Percentiles rank a stretch among this genome's conserved stretches.
Evolutionary conservation across 768 basidiomycete species (phyloP).

Genomic region (Trametes sanguinea): DNA sequence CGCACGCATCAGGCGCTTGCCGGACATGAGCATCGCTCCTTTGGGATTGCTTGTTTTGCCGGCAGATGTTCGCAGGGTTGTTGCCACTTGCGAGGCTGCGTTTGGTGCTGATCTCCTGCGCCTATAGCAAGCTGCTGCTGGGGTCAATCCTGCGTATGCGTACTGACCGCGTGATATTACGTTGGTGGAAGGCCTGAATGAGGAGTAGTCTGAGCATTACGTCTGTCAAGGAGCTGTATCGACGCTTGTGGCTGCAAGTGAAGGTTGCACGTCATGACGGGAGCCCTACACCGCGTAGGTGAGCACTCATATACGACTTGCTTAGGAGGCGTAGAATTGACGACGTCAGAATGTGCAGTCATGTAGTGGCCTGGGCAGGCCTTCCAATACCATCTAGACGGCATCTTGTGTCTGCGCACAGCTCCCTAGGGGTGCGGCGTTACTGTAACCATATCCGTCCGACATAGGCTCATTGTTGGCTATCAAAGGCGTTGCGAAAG

Average conservation of each 20-base stretch:
- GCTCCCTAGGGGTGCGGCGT: not conserved
- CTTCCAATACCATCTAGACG: not conserved
- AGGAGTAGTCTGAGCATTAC: not conserved
- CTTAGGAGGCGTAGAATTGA: not conserved
- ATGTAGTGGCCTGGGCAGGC: not conserved
- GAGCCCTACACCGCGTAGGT: not conserved
- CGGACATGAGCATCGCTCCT: slow-evolving; percentile 9
- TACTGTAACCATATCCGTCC: not conserved
- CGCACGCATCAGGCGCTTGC: slow-evolving; percentile 16
- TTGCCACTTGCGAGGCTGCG: slow-evolving; percentile 1
- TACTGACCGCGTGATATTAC: not conserved
- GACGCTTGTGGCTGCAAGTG: not conserved
- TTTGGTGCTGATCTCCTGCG: slow-evolving; percentile 14
- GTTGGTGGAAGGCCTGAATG: not conserved
- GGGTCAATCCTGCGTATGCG: not conserved
- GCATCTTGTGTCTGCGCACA: no score
- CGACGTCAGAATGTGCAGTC: not conserved
- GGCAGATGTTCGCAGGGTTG: not conserved
- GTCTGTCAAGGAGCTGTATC: not conserved
- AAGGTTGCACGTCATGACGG: not conserved
- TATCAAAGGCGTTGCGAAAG: not conserved
- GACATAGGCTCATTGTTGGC: not conserved
- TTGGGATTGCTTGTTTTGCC: slow-evolving; percentile 12
- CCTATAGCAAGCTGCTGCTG: slow-evolving; percentile 4
- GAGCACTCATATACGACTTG: not conserved